phyloP scores from a whole-genome alignment of 495 filamentous ascomycete species.

The Xanthoparmelia taractica region DNA sequence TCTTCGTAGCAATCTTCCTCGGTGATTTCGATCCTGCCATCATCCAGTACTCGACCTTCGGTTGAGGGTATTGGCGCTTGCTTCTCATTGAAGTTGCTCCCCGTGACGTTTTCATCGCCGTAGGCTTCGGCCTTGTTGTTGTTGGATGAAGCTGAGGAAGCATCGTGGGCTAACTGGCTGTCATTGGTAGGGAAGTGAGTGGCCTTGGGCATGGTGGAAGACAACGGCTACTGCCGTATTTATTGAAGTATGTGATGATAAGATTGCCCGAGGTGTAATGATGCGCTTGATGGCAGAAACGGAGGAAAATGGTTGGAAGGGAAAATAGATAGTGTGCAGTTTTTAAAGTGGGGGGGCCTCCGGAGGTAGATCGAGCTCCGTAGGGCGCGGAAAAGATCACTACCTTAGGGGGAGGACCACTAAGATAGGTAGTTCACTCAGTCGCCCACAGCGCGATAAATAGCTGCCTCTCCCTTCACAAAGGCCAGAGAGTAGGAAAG shows the following conservation, averaged over 20 bases:
- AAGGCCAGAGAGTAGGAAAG: too few species aligned
- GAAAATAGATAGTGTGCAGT: not conserved
- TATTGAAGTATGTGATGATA: not conserved
- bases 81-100: slow-evolving; percentile 4
- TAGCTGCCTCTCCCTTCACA: too few species aligned
- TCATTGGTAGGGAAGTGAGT: slow-evolving; percentile 15
- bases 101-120: not conserved
- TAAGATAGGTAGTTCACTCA: too few species aligned
- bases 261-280: not conserved
- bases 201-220: not conserved
- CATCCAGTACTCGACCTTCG: not conserved
- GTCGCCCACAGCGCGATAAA: not conserved
- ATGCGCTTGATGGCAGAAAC: not conserved
- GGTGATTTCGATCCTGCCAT: slow-evolving; percentile 40
- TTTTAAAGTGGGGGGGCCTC: not conserved
- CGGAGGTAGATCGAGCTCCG: not conserved
- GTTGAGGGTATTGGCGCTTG: not conserved
- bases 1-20: slow-evolving; percentile 52
- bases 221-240: not conserved
- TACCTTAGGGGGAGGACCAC: not conserved
- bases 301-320: slow-evolving; percentile 1
- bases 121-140: not conserved
- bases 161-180: slow-evolving; percentile 15
- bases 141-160: slow-evolving; percentile 10
- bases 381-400: not conserved